A percentile compares a stretch with the other conserved stretches of the same genome.
These are phyloP conservation scores for Phialophora verrucosa DNA, from an alignment of 2,329 filamentous ascomycete species.

Conservation along the genomic window DNA sequence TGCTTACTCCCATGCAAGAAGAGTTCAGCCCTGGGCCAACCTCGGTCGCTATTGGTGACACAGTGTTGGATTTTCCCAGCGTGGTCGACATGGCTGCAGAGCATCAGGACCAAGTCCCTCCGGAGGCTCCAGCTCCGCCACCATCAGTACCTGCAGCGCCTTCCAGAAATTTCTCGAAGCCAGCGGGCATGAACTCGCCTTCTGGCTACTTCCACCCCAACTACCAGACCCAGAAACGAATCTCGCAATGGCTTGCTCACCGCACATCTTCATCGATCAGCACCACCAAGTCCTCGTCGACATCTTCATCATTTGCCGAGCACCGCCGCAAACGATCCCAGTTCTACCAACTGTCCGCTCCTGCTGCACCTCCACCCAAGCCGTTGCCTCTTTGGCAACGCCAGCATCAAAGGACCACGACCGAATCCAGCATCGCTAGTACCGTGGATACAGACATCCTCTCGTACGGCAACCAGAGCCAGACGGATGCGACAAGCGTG, in stretches of 20 bases:
- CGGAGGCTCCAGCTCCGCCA: conserved; percentile 13
- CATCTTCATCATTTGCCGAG: conserved; percentile 37
- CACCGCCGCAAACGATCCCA: conserved; percentile 37
- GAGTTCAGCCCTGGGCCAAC: conserved; percentile 37
- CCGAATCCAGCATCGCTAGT: conserved; percentile 38
- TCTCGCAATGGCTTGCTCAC: conserved; percentile 38
- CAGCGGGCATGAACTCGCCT: conserved; percentile 20
- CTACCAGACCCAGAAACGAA: conserved; percentile 35
- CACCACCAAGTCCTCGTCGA: conserved; percentile 34
- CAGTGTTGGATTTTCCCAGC: conserved; percentile 31
- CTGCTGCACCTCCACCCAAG: conserved; percentile 30
- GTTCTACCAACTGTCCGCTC: conserved; percentile 38
- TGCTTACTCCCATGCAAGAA: conserved; percentile 39
- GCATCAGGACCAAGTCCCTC: background rate
- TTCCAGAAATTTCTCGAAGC: conserved; percentile 33
- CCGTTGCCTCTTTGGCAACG: conserved; percentile 26
- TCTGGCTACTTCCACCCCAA: conserved; percentile 30
- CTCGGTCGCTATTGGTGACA: conserved; percentile 35
- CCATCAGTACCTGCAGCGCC: conserved; percentile 16
- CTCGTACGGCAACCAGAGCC: conserved; percentile 33
- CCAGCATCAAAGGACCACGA: conserved; percentile 36
- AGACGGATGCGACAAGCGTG: conserved; percentile 31
- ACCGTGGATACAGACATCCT: conserved; percentile 35
- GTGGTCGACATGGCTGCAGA: conserved; percentile 12
- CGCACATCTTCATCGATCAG: conserved; percentile 35